A percentile compares a stretch with the other conserved stretches of the same genome.
These are phyloP conservation scores for Leersia perrieri DNA, from an alignment of 176 grass and related monocot genomes.

Conservation along the genomic window DNA sequence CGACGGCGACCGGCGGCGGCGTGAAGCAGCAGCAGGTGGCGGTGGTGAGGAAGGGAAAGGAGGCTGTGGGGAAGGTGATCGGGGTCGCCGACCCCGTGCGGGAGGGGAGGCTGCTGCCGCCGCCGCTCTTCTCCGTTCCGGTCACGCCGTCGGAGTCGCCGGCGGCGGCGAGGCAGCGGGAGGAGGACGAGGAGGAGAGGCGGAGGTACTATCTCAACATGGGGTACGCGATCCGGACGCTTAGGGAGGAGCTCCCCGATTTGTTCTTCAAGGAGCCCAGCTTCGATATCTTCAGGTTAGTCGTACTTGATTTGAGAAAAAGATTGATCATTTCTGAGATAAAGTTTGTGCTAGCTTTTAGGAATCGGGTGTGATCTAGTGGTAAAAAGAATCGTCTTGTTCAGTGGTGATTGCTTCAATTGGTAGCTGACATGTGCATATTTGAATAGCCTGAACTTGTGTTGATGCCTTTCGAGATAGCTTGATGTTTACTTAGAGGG, in stretches of 20 bases:
- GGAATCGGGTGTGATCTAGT: not conserved
- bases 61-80: slow-evolving; percentile 43
- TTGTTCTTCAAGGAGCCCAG: slow-evolving; percentile 69
- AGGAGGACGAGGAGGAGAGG: slow-evolving; percentile 60
- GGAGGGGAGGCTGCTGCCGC: slow-evolving; percentile 29
- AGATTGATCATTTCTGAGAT: not conserved
- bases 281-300: slow-evolving; percentile 89
- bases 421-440: not conserved
- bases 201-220: slow-evolving; percentile 87
- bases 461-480: not conserved
- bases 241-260: slow-evolving; percentile 86
- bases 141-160: slow-evolving; percentile 47
- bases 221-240: slow-evolving; percentile 88
- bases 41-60: slow-evolving; percentile 35
- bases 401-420: not conserved
- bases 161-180: slow-evolving; percentile 34
- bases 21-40: slow-evolving; percentile 32
- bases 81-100: slow-evolving; percentile 71
- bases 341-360: not conserved
- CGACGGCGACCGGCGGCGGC: slow-evolving; percentile 23
- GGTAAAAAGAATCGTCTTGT: not conserved
- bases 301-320: not conserved
- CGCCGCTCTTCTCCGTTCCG: slow-evolving; percentile 51
- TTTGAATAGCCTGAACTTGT: not conserved
- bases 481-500: not conserved